Evolutionary conservation across 257 asterid species (phyloP), one percentile per base, ranked within the genome.

Genomic region (Misopates orontium): DNA sequence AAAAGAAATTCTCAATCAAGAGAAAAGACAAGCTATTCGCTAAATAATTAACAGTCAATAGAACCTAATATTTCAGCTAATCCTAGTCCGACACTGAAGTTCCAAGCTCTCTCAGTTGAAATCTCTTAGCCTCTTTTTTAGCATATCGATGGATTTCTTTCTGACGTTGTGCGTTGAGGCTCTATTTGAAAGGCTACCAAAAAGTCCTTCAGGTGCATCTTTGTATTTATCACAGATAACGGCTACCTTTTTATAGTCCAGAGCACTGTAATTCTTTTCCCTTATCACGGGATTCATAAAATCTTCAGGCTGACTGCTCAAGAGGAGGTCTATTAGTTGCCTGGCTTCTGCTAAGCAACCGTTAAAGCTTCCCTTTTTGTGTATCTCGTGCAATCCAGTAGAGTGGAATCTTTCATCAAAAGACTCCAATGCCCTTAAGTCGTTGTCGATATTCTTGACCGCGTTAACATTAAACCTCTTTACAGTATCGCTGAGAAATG

Each of bases 221-320:
- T 86, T 91, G 57, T 71, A 91, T 80, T 91, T 91, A 62, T 91
- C 96, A 61, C 98, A 91, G 72, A 91, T 85, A 18, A 76, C 80
- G 6, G 92, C 91, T 67, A 91, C 98, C 78, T 78, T 91, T 72
- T 88, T 91, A 61, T 91, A 73, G 57, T 88, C 98, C 80, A 91
- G 74, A 48, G 85, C 76, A 66, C 82, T 73, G 75, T 88, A 91
- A 62, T 84, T 88, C 83, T 67, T 88, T 78, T 85, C 83, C 74
- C 98, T 72, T 64, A 91, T 91, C 68, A 89, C 98, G n/a, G 98
- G 96, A 79, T 91, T 89, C 98, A 91, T 87, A 14, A 87, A 91
- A 77, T 82, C 89, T 62, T 91, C 98, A 0, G 98, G 96, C 77
- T 87, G 96, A 60, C 96, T 89, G 80, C 96, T 89, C 75, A 84